Conservation (phyloP, 345 rosid genomes). For the Eucalyptus lansdowneana region DNA sequence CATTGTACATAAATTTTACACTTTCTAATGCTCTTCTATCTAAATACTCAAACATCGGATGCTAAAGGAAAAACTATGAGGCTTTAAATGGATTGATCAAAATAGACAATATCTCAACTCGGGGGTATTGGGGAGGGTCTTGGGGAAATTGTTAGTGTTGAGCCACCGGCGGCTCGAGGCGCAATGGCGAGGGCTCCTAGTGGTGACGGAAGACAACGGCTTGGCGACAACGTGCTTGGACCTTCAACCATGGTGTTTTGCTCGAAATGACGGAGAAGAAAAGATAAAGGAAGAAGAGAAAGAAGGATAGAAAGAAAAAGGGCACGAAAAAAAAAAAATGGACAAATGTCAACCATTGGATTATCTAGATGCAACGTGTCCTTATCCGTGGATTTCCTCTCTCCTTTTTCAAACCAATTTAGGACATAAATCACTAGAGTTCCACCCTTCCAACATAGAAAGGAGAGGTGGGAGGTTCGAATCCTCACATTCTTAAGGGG, state of each 20-base stretch:
- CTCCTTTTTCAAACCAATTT: neutral
- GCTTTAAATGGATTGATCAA: neutral
- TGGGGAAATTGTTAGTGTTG: too few species aligned
- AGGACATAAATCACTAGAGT: too few species aligned
- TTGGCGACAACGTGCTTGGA: neutral
- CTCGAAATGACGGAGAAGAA: neutral
- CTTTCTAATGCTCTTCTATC: too few species aligned
- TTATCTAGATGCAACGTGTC: neutral
- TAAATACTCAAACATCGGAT: too few species aligned
- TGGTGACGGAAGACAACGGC: neutral
- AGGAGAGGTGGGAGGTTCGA: too few species aligned
- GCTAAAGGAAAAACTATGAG: accelerated
- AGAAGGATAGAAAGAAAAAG: neutral
- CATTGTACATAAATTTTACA: accelerated
- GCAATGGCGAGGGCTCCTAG: neutral
- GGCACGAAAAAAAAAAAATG: neutral
- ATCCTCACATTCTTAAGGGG: too few species aligned
- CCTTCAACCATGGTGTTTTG: neutral
- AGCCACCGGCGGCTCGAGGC: neutral
- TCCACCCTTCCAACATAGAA: too few species aligned
- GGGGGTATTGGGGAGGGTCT: too few species aligned
- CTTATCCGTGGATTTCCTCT: neutral
- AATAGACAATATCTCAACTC: neutral
- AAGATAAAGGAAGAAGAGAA: neutral
- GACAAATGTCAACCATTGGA: neutral